These are phyloP conservation scores for Triangularia verruculosa DNA, from an alignment of 2,329 filamentous ascomycete species.

Conservation along the genomic window DNA sequence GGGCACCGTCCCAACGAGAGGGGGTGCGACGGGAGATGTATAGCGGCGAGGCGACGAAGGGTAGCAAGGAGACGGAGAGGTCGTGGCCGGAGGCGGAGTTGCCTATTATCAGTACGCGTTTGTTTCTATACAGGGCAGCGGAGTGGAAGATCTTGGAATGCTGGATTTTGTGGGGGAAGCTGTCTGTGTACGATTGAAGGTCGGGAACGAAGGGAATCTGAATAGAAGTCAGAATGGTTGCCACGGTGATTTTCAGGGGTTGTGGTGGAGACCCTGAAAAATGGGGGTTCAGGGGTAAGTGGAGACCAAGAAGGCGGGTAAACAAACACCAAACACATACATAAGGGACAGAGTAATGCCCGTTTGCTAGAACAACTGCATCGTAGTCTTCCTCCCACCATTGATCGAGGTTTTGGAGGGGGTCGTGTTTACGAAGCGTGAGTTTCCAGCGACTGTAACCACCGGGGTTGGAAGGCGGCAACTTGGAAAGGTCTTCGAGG, in stretches of 20 bases:
- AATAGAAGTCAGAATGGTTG: not conserved
- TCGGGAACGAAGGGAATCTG: slow-evolving; percentile 44
- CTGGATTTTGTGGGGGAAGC: slow-evolving; percentile 39
- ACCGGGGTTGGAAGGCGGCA: slow-evolving; percentile 21
- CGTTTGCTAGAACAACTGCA: slow-evolving; percentile 43
- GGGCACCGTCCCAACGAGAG: slow-evolving; percentile 49
- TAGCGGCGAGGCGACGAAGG: slow-evolving; percentile 41
- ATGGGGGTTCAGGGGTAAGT: slow-evolving; percentile 12
- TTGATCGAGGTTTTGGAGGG: slow-evolving; percentile 41
- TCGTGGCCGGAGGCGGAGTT: slow-evolving; percentile 46
- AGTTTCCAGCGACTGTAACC: slow-evolving; percentile 42
- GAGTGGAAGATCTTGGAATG: slow-evolving; percentile 48
- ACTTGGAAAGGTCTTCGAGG: slow-evolving; percentile 45
- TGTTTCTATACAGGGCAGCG: slow-evolving; percentile 33
- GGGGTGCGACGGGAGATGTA: slow-evolving; percentile 50
- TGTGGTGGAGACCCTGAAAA: not conserved
- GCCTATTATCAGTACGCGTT: slow-evolving; percentile 40
- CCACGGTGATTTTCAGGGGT: not conserved
- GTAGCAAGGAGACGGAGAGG: slow-evolving; percentile 37
- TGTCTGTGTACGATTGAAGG: slow-evolving; percentile 38
- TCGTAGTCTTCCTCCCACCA: slow-evolving; percentile 55
- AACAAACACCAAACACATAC: slow-evolving; percentile 31
- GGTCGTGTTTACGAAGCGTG: slow-evolving; percentile 46
- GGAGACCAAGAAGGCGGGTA: not conserved
- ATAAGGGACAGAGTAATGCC: slow-evolving; percentile 44